phyloP scores from a whole-genome alignment of 139 green algal genomes.

The Chlorella sp. region DNA sequence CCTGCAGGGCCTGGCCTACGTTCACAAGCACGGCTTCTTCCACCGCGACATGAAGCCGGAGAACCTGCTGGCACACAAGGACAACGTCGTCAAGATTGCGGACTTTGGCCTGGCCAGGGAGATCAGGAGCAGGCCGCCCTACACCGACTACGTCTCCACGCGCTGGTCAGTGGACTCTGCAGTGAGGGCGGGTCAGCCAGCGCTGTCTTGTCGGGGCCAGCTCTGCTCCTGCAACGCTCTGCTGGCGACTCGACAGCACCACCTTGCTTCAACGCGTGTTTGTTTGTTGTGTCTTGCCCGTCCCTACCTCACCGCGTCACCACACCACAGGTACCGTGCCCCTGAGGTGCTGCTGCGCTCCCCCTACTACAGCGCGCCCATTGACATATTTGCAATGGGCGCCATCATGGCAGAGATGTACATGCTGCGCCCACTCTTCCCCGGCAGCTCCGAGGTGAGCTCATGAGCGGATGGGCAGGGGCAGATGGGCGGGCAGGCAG shows the following conservation, averaged over 20 bases:
- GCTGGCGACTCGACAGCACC: no score
- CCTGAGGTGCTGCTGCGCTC: constrained; percentile 85
- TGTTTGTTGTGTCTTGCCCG: no score
- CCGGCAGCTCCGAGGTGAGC: constrained; percentile 25
- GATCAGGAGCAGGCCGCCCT: constrained; percentile 76
- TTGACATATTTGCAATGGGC: constrained; percentile 91
- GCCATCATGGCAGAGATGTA: constrained; percentile 95
- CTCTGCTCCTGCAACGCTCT: no score
- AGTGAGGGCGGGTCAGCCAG: no score
- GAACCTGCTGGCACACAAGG: constrained; percentile 84
- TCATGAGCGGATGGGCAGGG: no score
- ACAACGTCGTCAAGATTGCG: constrained; percentile 89
- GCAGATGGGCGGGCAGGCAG: no score
- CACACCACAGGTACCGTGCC: constrained; percentile 57
- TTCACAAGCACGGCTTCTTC: constrained; percentile 94
- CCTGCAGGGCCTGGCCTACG: constrained; percentile 85
- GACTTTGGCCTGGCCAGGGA: constrained; percentile 94
- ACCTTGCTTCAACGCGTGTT: no score
- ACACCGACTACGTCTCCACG: constrained; percentile 95
- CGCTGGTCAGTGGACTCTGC: no score
- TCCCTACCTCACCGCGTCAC: no score
- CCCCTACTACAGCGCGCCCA: constrained; percentile 71
- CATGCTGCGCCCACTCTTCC: constrained; percentile 89
- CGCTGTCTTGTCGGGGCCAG: no score
- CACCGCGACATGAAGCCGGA: constrained; percentile 97